Evolutionary conservation across 441 rosid species (phyloP), one percentile per base, ranked within the genome.

Genomic region (Gossypium armourianum): DNA sequence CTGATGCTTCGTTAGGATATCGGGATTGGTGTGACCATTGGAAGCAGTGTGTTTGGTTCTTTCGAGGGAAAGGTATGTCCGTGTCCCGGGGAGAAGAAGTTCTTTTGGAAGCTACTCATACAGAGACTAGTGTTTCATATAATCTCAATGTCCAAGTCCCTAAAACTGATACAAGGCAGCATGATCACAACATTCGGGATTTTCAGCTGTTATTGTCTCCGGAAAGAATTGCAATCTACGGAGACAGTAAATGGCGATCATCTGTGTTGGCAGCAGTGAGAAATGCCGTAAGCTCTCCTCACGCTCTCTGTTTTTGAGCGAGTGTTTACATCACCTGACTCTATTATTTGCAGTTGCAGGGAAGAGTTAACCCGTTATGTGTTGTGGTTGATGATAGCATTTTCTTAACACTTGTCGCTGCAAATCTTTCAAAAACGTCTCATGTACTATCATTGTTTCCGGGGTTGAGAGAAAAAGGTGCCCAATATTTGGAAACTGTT

Each of bases 21-120:
- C 40, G 81, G 65, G 75, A 86, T 74, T 94, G 99, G 99, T 87
- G 97, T 78, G 99, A 94, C 84, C 97, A 94, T 57, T 94, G 99
- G 99, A 94, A 92, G 72, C 97, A 92, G 78, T 94, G 97, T 81
- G 92, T 89, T 56, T 92, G 97, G 97, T 82, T 92, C 77, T 52
- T 81, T 80, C 91, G 81, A 45, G 88, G 88, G 59, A 52, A 80
- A 58, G 92, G 92, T 45, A 69, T 86, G 57, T 75, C 80, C 3
- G 55, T 90, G 66, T 79, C 86, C 74, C 74, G 75, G 79, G 92
- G 83, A 28, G 86, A 86, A 79, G 88, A 85, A 69, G 77, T 87
- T 77, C 75, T 72, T 69, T 78, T 89, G 76, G 80, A 72, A 72
- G 99, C 97, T 70, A 40, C 50, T 77, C 99, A 92, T 76, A 73